These are phyloP conservation scores for Hypoxylon lienhwacheense DNA, from an alignment of 495 filamentous ascomycete species.

Conservation along the genomic window DNA sequence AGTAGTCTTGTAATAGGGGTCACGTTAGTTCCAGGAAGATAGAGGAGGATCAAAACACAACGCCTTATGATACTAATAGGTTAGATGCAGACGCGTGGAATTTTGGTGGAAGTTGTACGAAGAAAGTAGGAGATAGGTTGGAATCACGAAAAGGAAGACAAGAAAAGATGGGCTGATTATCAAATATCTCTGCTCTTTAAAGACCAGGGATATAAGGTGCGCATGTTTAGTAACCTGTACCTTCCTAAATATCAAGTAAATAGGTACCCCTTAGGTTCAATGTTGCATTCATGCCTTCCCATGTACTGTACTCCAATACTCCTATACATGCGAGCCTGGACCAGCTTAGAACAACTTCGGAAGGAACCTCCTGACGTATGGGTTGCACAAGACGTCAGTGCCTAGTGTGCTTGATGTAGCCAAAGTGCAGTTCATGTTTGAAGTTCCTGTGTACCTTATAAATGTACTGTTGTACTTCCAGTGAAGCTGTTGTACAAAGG, in stretches of 20 bases:
- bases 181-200: too few species aligned
- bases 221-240: too few species aligned
- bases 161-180: too few species aligned
- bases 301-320: conserved; percentile 5
- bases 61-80: conserved; percentile 17
- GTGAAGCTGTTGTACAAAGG: too few species aligned
- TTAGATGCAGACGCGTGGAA: background rate
- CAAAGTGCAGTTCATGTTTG: background rate
- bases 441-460: background rate
- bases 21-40: conserved; percentile 8
- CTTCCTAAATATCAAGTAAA: background rate
- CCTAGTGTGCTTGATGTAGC: background rate
- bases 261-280: background rate
- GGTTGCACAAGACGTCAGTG: background rate
- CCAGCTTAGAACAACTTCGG: background rate
- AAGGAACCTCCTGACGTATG: background rate
- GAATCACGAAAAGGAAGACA: background rate
- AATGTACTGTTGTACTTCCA: background rate
- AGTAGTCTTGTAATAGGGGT: too few species aligned
- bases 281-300: conserved; percentile 1
- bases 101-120: background rate
- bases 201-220: too few species aligned
- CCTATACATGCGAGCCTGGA: background rate
- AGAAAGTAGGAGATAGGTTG: background rate
- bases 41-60: conserved; percentile 1